Conservation (phyloP, 2,329 filamentous ascomycete species). For the Bipolaris cookei region DNA sequence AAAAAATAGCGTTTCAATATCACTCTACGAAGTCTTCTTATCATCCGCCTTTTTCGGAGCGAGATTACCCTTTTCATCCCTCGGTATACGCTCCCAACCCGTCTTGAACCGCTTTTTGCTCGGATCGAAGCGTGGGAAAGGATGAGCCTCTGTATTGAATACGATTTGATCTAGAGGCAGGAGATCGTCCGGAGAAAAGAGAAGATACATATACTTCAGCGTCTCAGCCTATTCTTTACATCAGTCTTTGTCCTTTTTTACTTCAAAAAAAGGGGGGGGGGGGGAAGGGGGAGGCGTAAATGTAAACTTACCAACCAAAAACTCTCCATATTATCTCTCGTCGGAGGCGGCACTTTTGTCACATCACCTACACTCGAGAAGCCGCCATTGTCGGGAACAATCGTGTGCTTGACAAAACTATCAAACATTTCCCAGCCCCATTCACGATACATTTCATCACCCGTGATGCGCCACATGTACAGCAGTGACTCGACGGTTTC, state of each 20-base stretch:
- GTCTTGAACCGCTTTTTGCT: slow-evolving; percentile 74
- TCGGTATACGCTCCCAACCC: slow-evolving; percentile 76
- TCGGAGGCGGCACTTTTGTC: slow-evolving; percentile 69
- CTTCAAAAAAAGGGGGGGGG: background rate
- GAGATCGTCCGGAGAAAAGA: slow-evolving; percentile 84
- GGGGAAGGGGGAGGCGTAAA: no score
- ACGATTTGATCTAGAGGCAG: slow-evolving; percentile 86
- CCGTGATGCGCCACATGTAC: slow-evolving; percentile 99
- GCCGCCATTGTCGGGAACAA: slow-evolving; percentile 76
- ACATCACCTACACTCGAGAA: slow-evolving; percentile 84
- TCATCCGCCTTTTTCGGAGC: slow-evolving; percentile 22
- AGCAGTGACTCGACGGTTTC: slow-evolving; percentile 97
- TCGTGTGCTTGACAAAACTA: slow-evolving; percentile 84
- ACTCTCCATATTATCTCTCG: slow-evolving; percentile 94
- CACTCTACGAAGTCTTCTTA: background rate
- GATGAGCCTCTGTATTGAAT: slow-evolving; percentile 95
- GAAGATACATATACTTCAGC: slow-evolving; percentile 94
- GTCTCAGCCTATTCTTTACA: slow-evolving; percentile 75
- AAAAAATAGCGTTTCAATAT: background rate
- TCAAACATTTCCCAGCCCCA: slow-evolving; percentile 99
- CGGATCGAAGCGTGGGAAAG: slow-evolving; percentile 85
- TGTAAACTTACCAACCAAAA: slow-evolving; percentile 83
- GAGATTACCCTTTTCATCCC: slow-evolving; percentile 49
- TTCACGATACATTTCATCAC: slow-evolving; percentile 83
- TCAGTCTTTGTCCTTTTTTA: background rate